Conservation (phyloP, 2,329 filamentous ascomycete genomes). For the Furcasterigmium sp. region DNA sequence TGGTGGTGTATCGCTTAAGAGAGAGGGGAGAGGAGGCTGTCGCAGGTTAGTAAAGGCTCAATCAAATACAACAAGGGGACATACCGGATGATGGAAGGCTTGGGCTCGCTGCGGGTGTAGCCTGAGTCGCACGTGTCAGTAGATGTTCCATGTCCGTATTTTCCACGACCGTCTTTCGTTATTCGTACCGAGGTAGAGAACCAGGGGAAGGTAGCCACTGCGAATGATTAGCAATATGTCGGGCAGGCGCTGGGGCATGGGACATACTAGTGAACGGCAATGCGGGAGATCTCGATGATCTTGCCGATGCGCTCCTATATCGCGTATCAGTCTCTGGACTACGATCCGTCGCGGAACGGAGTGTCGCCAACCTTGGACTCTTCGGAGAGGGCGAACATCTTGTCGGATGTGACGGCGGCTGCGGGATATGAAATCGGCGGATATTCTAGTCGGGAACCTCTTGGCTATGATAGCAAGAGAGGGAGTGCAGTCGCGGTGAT, state of each 20-base stretch:
- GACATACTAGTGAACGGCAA: slow-evolving; percentile 90
- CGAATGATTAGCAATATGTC: slow-evolving; percentile 27
- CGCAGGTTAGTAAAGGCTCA: slow-evolving; percentile 14
- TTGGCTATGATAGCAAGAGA: not conserved
- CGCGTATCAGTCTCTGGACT: not conserved
- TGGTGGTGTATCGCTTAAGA: slow-evolving; percentile 35
- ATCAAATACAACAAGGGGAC: slow-evolving; percentile 9
- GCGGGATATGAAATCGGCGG: not conserved
- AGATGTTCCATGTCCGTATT: too few relatives aligned
- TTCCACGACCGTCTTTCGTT: too few relatives aligned
- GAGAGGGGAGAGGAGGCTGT: slow-evolving; percentile 59
- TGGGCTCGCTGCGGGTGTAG: slow-evolving; percentile 90
- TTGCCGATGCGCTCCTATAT: slow-evolving; percentile 91
- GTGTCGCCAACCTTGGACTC: slow-evolving; percentile 80
- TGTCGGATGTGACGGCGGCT: slow-evolving; percentile 19
- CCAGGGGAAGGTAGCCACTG: slow-evolving; percentile 92
- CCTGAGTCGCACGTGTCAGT: too few relatives aligned
- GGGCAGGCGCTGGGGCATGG: slow-evolving; percentile 6
- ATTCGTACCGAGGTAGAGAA: slow-evolving; percentile 83
- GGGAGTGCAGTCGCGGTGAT: not conserved
- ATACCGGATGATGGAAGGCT: slow-evolving; percentile 65
- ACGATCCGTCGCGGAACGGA: not conserved
- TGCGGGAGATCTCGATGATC: slow-evolving; percentile 89
- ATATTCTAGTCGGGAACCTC: not conserved
- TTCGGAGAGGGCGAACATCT: slow-evolving; percentile 73